Evolutionary conservation across 2,329 filamentous ascomycete species (phyloP), one percentile per base, ranked within the genome.

Genomic region (Sporothrix sp.): DNA sequence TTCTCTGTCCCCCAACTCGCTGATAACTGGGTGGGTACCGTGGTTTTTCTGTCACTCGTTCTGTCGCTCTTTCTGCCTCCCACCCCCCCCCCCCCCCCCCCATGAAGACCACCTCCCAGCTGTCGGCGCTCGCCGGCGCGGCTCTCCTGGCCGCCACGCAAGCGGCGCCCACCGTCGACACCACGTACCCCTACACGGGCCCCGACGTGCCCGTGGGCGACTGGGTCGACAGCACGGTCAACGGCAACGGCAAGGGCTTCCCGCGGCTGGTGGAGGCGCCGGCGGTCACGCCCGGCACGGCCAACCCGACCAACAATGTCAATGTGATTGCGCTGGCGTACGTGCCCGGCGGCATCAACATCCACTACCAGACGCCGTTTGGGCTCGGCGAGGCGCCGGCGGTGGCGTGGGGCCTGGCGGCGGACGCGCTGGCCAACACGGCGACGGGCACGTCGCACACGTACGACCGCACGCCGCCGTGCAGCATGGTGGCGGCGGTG

Each of bases 281-380:
- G 9, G 73, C 72, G 3, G 72, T 76, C 16, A 69, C 64, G 55
- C 73, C 73, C 4, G 62, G 61, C 23, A 62, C 59, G 7, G 53
- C 55, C 9, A 68, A 71, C 42, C 69, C 72, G 7, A 70, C 63
- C 36, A 76, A 76, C 63, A 76, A 76, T 48, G 59, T 76, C 59
- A 76, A 76, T 54, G 73, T 76, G 33, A 72, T 76, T 51, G 68
- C 68, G 4, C 55, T 73, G 51, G 65, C 72, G 1, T 76, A 74
- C 53, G 53, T 74, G 2, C 71, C 71, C 1, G 59, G 64, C 45
- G 73, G 73, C 30, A 70, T 76, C 58, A 73, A 73, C 58, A 67
- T 76, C 50, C 73, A 76, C 60, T 76, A 68, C 58, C 73, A 76
- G 61, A 76, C 73, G 0, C 71, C 73, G 0, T 76, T 75, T 55